Conservation (phyloP, 2,329 filamentous ascomycete genomes). For the Pestalotiopsis sp. region DNA sequence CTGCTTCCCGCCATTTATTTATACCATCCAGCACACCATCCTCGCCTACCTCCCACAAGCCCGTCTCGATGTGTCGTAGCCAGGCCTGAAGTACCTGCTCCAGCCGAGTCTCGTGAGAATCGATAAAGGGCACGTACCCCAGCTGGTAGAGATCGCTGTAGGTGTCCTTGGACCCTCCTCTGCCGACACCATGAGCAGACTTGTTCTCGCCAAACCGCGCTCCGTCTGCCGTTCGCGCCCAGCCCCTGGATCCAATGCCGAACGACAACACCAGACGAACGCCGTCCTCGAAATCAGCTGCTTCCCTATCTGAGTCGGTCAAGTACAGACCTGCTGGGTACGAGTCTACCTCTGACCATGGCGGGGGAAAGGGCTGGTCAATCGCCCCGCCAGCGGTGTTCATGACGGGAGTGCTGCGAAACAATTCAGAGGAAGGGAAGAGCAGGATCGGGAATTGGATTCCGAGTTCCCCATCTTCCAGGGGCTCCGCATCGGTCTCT, state of each 20-base stretch:
- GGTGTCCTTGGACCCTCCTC: background rate
- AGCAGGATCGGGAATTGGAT: constrained; percentile 1
- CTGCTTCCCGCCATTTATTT: background rate
- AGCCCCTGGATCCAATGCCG: background rate
- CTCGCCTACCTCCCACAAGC: background rate
- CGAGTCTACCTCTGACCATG: background rate
- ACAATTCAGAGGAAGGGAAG: background rate
- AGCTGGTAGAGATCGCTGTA: background rate
- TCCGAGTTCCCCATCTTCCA: background rate
- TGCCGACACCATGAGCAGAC: background rate
- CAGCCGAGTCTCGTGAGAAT: background rate
- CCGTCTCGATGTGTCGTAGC: background rate
- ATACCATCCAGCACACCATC: background rate
- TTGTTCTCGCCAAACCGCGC: constrained; percentile 1
- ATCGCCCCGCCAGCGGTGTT: background rate
- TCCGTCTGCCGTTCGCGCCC: constrained; percentile 2
- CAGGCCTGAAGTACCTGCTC: background rate
- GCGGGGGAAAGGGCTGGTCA: background rate
- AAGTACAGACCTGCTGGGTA: background rate
- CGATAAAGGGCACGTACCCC: background rate
- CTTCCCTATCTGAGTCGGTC: background rate
- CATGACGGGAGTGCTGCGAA: background rate
- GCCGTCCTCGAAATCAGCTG: background rate
- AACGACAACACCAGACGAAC: background rate
- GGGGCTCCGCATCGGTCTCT: background rate